A percentile compares a stretch with the other conserved stretches of the same genome.
Conservation (phyloP, 1,284 basidiomycete genomes). For the Trichosporon sp. region DNA sequence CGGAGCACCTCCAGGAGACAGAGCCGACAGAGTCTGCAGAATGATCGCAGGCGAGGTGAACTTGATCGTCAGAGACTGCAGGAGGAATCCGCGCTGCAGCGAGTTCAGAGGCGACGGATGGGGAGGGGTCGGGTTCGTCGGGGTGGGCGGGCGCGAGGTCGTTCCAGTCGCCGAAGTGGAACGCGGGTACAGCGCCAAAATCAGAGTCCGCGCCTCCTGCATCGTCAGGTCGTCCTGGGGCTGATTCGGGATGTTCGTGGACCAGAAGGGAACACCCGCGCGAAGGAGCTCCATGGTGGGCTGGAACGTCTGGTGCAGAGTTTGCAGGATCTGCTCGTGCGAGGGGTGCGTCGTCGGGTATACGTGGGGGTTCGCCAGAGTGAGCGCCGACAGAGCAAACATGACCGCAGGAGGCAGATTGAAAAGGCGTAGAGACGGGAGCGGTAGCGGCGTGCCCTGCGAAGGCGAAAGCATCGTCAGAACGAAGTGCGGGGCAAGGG, state of each 20-base stretch:
- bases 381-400: conserved; percentile 43
- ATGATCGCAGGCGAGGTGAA: conserved; percentile 48
- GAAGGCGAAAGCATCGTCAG: conserved; percentile 45
- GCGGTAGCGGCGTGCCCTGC: conserved; percentile 41
- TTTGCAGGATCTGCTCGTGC: conserved; percentile 34
- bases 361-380: conserved; percentile 44
- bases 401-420: conserved; percentile 41
- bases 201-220: conserved; percentile 45
- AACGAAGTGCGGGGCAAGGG: conserved; percentile 47
- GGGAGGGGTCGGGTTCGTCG: conserved; percentile 44
- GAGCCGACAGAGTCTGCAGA: conserved; percentile 43
- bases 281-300: conserved; percentile 39
- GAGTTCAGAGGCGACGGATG: conserved; percentile 42
- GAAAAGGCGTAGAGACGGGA: conserved; percentile 44
- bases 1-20: conserved; percentile 45
- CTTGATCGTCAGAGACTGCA: conserved; percentile 42
- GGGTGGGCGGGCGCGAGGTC: conserved; percentile 38
- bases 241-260: conserved; percentile 34
- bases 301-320: conserved; percentile 40
- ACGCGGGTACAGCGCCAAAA: conserved; percentile 44
- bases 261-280: conserved; percentile 41
- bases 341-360: conserved; percentile 38
- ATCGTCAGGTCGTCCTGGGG: conserved; percentile 40
- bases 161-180: conserved; percentile 24
- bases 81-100: conserved; percentile 38